Conservation (phyloP, 495 filamentous ascomycete species). For the Chlorociboria aeruginascens region DNA sequence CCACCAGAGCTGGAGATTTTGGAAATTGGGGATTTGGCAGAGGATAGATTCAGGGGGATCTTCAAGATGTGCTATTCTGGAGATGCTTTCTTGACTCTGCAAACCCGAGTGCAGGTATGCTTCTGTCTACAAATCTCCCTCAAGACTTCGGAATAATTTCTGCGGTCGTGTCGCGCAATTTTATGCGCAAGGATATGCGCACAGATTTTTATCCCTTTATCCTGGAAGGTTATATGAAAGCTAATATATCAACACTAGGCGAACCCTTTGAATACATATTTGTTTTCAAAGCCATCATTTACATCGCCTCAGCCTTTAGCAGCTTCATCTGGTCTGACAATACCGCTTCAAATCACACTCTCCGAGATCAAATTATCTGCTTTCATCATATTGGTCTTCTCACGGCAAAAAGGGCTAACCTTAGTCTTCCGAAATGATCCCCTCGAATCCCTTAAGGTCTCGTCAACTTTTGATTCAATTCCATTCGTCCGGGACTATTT, state of each 20-base stretch:
- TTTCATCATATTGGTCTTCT: slow-evolving; percentile 96
- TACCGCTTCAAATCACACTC: slow-evolving; percentile 89
- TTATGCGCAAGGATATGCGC: slow-evolving; percentile 8
- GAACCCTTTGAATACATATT: slow-evolving; percentile 91
- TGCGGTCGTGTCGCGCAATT: background rate
- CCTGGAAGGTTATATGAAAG: slow-evolving; percentile 13
- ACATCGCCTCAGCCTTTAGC: slow-evolving; percentile 89
- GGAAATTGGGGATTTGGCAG: slow-evolving; percentile 92
- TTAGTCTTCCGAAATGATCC: slow-evolving; percentile 97
- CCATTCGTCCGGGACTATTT: slow-evolving; percentile 96
- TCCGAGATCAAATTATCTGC: slow-evolving; percentile 96
- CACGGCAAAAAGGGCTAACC: slow-evolving; percentile 89
- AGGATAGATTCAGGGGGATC: slow-evolving; percentile 93
- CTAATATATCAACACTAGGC: slow-evolving; percentile 50
- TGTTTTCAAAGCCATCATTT: slow-evolving; percentile 81
- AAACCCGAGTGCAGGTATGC: slow-evolving; percentile 77
- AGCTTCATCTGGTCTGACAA: slow-evolving; percentile 84
- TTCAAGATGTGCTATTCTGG: slow-evolving; percentile 98
- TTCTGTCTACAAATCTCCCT: background rate
- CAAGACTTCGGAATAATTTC: background rate
- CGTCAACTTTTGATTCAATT: slow-evolving; percentile 96
- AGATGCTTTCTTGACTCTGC: slow-evolving; percentile 87
- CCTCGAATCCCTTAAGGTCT: slow-evolving; percentile 93
- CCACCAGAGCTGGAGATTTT: slow-evolving; percentile 91
- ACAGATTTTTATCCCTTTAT: background rate